phyloP scores from a whole-genome alignment of 208 protist genomes.

The Lotmaria passim region DNA sequence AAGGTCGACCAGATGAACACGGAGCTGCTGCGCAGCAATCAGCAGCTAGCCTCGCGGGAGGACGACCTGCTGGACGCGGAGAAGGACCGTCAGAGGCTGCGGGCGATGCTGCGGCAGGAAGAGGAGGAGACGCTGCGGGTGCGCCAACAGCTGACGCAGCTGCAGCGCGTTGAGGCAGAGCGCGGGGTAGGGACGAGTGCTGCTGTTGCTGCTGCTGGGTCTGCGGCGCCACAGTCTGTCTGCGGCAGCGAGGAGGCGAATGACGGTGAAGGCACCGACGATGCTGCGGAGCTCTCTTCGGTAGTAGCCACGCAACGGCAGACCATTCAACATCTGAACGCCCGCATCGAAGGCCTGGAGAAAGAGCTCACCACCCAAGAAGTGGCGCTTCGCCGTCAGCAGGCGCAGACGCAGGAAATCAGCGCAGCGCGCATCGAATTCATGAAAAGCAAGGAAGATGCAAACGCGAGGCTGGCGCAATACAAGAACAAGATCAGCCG shows the following conservation, averaged over 20 bases:
- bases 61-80: constrained; percentile 36
- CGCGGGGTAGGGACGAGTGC: neutral
- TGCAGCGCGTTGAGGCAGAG: constrained; percentile 20
- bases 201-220: neutral
- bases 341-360: constrained; percentile 21
- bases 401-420: constrained; percentile 15
- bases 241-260: neutral
- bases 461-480: constrained; percentile 11
- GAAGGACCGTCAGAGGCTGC: constrained; percentile 41
- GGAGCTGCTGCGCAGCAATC: constrained; percentile 36
- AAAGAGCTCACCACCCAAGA: constrained; percentile 13
- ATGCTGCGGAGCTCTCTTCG: neutral
- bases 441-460: constrained; percentile 21
- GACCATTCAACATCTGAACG: constrained; percentile 10
- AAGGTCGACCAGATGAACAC: constrained; percentile 30
- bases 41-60: constrained; percentile 33
- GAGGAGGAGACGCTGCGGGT: constrained; percentile 37
- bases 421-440: constrained; percentile 12
- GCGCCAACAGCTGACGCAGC: constrained; percentile 27
- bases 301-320: constrained; percentile 9
- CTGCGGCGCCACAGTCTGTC: neutral
- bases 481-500: constrained; percentile 9
- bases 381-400: constrained; percentile 20
- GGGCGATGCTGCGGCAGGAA: constrained; percentile 35
- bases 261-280: neutral